Evolutionary conservation across 805 yeast species (phyloP).

Genomic region (Ogataea haglerorum): DNA sequence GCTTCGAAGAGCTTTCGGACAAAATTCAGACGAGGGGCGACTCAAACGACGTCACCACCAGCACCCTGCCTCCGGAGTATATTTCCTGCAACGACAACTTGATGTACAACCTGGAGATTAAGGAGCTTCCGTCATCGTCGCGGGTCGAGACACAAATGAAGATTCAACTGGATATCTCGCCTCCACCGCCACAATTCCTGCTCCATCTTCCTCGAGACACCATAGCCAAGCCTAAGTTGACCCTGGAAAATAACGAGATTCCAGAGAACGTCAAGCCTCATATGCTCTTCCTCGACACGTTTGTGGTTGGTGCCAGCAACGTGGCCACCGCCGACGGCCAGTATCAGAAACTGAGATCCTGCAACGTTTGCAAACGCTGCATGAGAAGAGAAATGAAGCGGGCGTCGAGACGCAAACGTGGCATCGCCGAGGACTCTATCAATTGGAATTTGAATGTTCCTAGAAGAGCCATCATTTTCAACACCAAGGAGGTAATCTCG

Average conservation of each 20-base stretch:
- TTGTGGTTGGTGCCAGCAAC: constrained; percentile 47
- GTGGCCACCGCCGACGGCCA: neutral
- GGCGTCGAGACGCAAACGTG: constrained; percentile 86
- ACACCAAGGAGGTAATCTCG: constrained; percentile 82
- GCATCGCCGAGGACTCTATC: constrained; percentile 65
- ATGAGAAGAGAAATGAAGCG: constrained; percentile 90
- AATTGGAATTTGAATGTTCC: constrained; percentile 74
- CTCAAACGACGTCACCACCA: constrained; percentile 26
- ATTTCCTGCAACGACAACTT: constrained; percentile 19
- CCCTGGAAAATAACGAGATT: constrained; percentile 48
- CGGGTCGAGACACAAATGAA: constrained; percentile 96
- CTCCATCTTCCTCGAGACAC: constrained; percentile 84
- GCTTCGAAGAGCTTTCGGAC: constrained; percentile 10
- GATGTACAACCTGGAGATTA: constrained; percentile 48
- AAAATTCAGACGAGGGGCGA: constrained; percentile 13
- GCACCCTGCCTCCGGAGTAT: constrained; percentile 30
- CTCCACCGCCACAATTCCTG: constrained; percentile 71
- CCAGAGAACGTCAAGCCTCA: constrained; percentile 49
- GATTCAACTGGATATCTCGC: constrained; percentile 61
- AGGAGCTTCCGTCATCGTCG: constrained; percentile 72
- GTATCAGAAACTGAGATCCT: constrained; percentile 35
- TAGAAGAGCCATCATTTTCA: constrained; percentile 84
- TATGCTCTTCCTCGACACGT: constrained; percentile 69
- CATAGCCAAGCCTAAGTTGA: constrained; percentile 81
- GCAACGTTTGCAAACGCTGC: constrained; percentile 84